Percentiles rank a stretch among this genome's conserved stretches.
Conservation (phyloP, 805 yeast genomes). For the Suhomyces xylopsoci region DNA sequence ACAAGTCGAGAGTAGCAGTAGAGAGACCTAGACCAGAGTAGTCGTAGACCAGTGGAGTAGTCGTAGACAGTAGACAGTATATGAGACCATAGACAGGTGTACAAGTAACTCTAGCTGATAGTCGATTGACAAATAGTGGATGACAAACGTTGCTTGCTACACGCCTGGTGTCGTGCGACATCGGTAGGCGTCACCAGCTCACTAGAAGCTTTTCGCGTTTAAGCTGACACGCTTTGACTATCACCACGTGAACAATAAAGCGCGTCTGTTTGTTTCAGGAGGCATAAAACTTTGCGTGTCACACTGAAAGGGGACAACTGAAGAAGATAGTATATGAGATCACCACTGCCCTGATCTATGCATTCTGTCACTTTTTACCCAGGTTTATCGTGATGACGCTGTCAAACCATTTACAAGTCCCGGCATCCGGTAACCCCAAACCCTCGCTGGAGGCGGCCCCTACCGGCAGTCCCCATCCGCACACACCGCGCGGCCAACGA, state of each 20-base stretch:
- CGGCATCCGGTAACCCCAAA: constrained; percentile 1
- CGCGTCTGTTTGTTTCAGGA: constrained; percentile 7
- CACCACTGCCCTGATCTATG: neutral
- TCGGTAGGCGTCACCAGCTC: neutral
- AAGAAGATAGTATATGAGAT: neutral
- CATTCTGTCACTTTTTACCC: neutral
- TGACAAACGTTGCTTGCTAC: neutral
- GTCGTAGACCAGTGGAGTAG: too few relatives aligned
- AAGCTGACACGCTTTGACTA: neutral
- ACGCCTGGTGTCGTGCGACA: neutral
- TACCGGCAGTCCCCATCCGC: constrained; percentile 2
- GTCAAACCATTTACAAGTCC: constrained; percentile 3
- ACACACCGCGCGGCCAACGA: constrained; percentile 4
- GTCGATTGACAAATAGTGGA: too few relatives aligned
- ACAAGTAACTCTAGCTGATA: too few relatives aligned
- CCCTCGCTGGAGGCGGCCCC: neutral
- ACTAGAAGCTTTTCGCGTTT: neutral
- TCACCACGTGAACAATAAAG: constrained; percentile 2
- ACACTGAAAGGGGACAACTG: neutral
- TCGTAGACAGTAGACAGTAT: too few relatives aligned
- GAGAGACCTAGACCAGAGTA: too few relatives aligned
- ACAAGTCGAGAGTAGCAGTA: neutral
- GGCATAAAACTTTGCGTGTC: constrained; percentile 4
- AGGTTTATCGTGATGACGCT: constrained; percentile 1
- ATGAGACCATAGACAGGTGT: too few relatives aligned